phyloP scores from a whole-genome alignment of 495 filamentous ascomycete species.

The Wilcoxina mikolae region DNA sequence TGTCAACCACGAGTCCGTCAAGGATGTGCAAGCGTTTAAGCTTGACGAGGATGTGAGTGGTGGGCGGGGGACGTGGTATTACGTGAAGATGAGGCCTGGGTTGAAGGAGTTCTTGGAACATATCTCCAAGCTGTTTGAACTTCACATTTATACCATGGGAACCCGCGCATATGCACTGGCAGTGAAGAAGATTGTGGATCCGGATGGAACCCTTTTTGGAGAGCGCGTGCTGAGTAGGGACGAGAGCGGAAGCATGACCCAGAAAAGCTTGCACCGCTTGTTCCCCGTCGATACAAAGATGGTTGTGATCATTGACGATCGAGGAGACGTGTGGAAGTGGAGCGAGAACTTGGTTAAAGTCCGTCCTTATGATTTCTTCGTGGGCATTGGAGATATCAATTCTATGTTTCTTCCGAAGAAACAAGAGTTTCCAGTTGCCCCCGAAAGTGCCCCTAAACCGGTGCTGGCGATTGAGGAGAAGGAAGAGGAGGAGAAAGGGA shows the following conservation, averaged over 20 bases:
- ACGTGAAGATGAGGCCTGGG: conserved; percentile 95
- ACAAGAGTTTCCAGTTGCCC: conserved; percentile 46
- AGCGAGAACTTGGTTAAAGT: conserved; percentile 90
- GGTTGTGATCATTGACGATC: conserved; percentile 97
- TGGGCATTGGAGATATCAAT: conserved; percentile 97
- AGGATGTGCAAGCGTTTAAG: conserved; percentile 74
- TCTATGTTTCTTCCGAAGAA: conserved; percentile 89
- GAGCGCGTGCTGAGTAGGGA: conserved; percentile 90
- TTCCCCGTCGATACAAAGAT: conserved; percentile 98
- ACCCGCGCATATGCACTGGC: conserved; percentile 85
- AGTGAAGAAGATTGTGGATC: conserved; percentile 87
- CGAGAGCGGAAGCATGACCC: conserved; percentile 81
- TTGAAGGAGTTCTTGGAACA: conserved; percentile 67
- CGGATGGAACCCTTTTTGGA: conserved; percentile 74
- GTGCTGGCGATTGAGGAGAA: conserved; percentile 13
- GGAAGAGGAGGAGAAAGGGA: conserved; percentile 30
- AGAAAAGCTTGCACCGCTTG: conserved; percentile 77
- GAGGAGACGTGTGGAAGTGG: conserved; percentile 96
- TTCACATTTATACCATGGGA: conserved; percentile 99
- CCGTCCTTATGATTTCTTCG: conserved; percentile 88
- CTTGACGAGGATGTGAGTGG: conserved; percentile 47
- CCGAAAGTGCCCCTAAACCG: conserved; percentile 4
- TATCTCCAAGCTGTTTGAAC: conserved; percentile 69
- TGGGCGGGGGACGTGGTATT: conserved; percentile 58
- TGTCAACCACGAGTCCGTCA: conserved; percentile 81